Evolutionary conservation across 805 yeast genomes (phyloP).

Genomic region (Novakomyces olei): DNA sequence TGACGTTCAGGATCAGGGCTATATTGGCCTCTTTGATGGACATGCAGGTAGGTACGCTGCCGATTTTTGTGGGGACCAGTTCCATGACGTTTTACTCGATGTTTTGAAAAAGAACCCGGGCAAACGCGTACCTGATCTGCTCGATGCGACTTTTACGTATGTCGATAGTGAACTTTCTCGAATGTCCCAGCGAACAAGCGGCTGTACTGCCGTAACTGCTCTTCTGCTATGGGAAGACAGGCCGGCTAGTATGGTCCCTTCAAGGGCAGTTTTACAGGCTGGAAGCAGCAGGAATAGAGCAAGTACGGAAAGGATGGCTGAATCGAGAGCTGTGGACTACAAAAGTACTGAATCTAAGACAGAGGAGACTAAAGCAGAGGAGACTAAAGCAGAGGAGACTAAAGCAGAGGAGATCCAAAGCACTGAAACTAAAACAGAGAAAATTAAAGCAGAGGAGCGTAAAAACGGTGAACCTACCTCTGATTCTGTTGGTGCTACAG

Average conservation of each 20-base stretch:
- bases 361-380: too few species aligned
- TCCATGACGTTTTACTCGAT: constrained; percentile 37
- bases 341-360: too few species aligned
- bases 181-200: constrained; percentile 50
- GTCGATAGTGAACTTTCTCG: constrained; percentile 51
- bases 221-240: constrained; percentile 56
- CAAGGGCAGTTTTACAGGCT: constrained; percentile 3
- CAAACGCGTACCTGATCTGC: constrained; percentile 36
- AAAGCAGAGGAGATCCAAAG: too few species aligned
- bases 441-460: too few species aligned
- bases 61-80: constrained; percentile 76
- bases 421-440: too few species aligned
- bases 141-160: constrained; percentile 45
- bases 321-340: too few species aligned
- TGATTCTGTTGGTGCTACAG: not conserved
- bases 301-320: too few species aligned
- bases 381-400: too few species aligned
- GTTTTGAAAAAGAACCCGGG: constrained; percentile 13
- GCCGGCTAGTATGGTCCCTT: constrained; percentile 5
- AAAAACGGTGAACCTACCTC: too few species aligned
- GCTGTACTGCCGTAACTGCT: constrained; percentile 92
- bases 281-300: not conserved
- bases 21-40: constrained; percentile 88
- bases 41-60: constrained; percentile 91
- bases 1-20: constrained; percentile 58